Conservation (phyloP, 1,139 yeast genomes). For the Pichia kudriavzevii region DNA sequence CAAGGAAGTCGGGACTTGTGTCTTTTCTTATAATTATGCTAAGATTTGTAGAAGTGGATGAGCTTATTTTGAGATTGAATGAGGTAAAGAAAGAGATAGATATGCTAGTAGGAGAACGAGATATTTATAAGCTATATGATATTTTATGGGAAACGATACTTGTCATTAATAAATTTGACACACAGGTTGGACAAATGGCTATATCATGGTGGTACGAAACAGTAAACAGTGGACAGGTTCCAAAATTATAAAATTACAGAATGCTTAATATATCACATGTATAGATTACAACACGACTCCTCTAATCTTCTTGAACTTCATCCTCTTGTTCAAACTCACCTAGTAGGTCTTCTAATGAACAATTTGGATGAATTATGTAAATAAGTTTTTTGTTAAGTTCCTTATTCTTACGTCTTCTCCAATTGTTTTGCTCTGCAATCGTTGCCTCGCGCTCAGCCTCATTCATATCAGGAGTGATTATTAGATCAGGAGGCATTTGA, state of each 20-base stretch:
- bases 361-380: constrained; percentile 86
- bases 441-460: constrained; percentile 25
- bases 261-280: not conserved
- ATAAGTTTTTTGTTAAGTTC: constrained; percentile 33
- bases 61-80: constrained; percentile 42
- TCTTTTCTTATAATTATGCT: constrained; percentile 43
- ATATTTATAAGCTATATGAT: constrained; percentile 29
- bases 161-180: constrained; percentile 41
- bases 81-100: constrained; percentile 34
- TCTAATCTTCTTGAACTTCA: constrained; percentile 12
- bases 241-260: constrained; percentile 7
- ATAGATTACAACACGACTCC: not conserved
- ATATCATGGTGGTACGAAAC: constrained; percentile 46
- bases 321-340: constrained; percentile 21
- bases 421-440: constrained; percentile 23
- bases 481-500: constrained; percentile 19
- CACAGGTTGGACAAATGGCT: constrained; percentile 55
- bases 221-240: constrained; percentile 8
- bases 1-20: constrained; percentile 37
- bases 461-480: constrained; percentile 20
- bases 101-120: constrained; percentile 24
- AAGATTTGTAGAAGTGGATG: constrained; percentile 45
- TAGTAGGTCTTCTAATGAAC: constrained; percentile 56
- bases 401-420: constrained; percentile 19
- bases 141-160: constrained; percentile 33